Evolutionary conservation across 1,284 basidiomycete species (phyloP).

Genomic region (Sanghuangporus baumii): DNA sequence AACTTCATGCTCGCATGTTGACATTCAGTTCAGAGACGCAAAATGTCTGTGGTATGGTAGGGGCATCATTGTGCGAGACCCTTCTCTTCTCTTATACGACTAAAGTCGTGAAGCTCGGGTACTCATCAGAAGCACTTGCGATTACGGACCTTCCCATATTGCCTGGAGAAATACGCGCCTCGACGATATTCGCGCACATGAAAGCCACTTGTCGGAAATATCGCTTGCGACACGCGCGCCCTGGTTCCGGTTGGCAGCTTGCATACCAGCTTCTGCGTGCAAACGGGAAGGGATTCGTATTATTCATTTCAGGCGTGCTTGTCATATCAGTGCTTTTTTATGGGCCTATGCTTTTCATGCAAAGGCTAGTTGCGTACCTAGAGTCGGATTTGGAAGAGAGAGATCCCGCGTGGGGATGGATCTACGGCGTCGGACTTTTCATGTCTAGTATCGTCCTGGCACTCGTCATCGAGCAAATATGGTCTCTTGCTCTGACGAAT

Average conservation of each 20-base stretch:
- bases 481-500: conserved; percentile 67
- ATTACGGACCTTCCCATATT: conserved; percentile 83
- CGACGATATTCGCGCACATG: conserved; percentile 49
- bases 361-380: conserved; percentile 38
- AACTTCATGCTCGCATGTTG: conserved; percentile 50
- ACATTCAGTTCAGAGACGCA: conserved; percentile 36
- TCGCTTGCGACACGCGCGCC: conserved; percentile 34
- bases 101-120: conserved; percentile 77
- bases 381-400: conserved; percentile 24
- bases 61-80: conserved; percentile 50
- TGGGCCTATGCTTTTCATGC: conserved; percentile 40
- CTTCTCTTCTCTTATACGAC: conserved; percentile 80
- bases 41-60: conserved; percentile 57
- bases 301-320: conserved; percentile 32
- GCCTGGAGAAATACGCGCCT: conserved; percentile 63
- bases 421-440: conserved; percentile 34
- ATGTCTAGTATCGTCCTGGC: conserved; percentile 32
- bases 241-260: conserved; percentile 60
- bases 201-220: conserved; percentile 32
- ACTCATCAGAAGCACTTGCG: conserved; percentile 66
- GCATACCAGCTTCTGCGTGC: conserved; percentile 22
- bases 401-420: conserved; percentile 23
- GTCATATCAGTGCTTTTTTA: conserved; percentile 40
- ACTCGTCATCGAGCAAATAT: conserved; percentile 46
- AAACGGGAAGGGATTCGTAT: conserved; percentile 20